phyloP scores from a whole-genome alignment of 495 filamentous ascomycete species.

The Platismatia glauca region DNA sequence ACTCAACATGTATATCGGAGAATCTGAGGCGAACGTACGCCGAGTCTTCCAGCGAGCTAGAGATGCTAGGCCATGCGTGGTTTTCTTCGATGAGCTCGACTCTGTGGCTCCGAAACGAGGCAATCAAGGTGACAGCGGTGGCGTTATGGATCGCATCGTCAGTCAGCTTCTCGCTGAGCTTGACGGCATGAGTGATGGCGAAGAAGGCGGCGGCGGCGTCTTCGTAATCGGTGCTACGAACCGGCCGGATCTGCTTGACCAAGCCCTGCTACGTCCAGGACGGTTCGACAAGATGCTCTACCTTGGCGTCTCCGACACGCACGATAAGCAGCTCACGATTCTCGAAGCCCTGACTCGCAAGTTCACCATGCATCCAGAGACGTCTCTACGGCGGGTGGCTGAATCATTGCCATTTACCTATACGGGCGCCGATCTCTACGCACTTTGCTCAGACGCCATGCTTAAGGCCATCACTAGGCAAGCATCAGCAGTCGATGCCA shows the following conservation, averaged over 20 bases:
- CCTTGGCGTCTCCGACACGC: conserved; percentile 89
- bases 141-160: conserved; percentile 98
- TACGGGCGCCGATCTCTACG: conserved; percentile 94
- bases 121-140: conserved; percentile 95
- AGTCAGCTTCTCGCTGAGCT: conserved; percentile 90
- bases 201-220: conserved; percentile 75
- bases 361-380: conserved; percentile 67
- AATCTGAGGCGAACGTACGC: conserved; percentile 94
- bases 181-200: conserved; percentile 93
- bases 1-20: conserved; percentile 99
- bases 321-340: conserved; percentile 91
- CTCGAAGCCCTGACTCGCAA: conserved; percentile 91
- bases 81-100: conserved; percentile 98
- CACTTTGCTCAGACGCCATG: conserved; percentile 95
- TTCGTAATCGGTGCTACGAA: conserved; percentile 98
- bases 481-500: conserved; percentile 72
- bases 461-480: conserved; percentile 94
- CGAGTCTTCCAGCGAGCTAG: conserved; percentile 91
- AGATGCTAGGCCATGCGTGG: conserved; percentile 92
- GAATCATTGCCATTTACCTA: conserved; percentile 86
- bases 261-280: conserved; percentile 80
- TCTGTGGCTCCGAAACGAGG: conserved; percentile 95
- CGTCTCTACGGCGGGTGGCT: conserved; percentile 67
- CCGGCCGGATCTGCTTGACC: conserved; percentile 85
- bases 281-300: conserved; percentile 99